Evolutionary conservation across 331 rosid genomes (phyloP).

Genomic region (Prunus yedoensis): DNA sequence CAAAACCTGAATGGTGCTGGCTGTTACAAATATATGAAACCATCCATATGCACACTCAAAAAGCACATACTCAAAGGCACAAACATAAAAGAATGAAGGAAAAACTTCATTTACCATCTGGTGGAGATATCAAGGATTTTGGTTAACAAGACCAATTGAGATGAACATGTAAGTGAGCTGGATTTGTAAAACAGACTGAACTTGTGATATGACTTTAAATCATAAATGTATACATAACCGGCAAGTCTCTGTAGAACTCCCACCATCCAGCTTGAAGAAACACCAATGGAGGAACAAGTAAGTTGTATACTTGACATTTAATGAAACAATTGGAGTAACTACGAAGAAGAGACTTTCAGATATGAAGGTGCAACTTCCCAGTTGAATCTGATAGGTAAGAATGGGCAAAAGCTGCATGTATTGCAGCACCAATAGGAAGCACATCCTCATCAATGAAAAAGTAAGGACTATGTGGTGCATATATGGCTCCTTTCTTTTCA

Average conservation of each 20-base stretch:
- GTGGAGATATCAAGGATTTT: not conserved
- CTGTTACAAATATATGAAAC: too few species aligned
- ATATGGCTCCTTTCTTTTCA: slow-evolving; percentile 58
- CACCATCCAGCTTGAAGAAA: not conserved
- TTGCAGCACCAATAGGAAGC: slow-evolving; percentile 75
- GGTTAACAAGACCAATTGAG: too few species aligned
- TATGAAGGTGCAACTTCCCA: slow-evolving; percentile 16
- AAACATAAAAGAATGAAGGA: too few species aligned
- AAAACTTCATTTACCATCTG: too few species aligned
- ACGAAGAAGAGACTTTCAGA: not conserved
- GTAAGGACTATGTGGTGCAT: slow-evolving; percentile 63
- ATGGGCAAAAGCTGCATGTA: slow-evolving; percentile 73
- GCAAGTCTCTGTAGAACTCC: not conserved
- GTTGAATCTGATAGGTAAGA: slow-evolving; percentile 51
- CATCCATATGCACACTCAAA: too few species aligned
- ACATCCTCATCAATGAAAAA: slow-evolving; percentile 64
- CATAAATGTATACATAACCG: too few species aligned
- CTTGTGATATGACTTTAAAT: too few species aligned
- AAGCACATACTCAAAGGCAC: too few species aligned
- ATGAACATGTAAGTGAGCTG: not conserved
- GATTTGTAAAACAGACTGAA: not conserved
- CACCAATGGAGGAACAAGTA: not conserved
- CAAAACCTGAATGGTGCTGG: not conserved
- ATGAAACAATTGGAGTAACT: slow-evolving; percentile 8
- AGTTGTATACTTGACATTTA: not conserved